Percentiles rank a stretch among this genome's conserved stretches.
These are phyloP conservation scores for Porogramme epimiltina DNA, from an alignment of 1,284 basidiomycete genomes.

Conservation along the genomic window DNA sequence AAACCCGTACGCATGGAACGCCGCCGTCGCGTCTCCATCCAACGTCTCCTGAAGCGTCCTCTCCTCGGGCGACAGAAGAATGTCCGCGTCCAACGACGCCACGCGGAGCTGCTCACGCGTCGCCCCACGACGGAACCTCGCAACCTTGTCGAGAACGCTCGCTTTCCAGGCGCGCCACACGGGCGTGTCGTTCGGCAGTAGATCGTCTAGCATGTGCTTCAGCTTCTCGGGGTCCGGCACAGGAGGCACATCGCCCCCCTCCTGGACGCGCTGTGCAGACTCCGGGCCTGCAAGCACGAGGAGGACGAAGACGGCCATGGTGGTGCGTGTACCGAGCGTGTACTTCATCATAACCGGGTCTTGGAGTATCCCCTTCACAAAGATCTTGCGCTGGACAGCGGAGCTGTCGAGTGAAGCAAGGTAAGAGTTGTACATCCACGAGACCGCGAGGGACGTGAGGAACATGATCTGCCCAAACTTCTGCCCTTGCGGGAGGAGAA, in stretches of 20 bases:
- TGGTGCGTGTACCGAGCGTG: conserved; percentile 13
- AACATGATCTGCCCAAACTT: conserved; percentile 21
- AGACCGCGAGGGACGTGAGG: conserved; percentile 17
- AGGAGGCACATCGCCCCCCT: neutral
- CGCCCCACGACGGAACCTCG: neutral
- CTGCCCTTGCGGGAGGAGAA: conserved; percentile 19
- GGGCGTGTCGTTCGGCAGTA: conserved; percentile 2
- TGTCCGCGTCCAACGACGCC: no score
- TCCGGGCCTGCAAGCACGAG: no score
- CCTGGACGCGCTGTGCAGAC: conserved; percentile 1
- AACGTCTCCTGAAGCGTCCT: no score
- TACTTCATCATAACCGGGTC: neutral
- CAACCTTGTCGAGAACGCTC: neutral
- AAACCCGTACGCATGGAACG: no score
- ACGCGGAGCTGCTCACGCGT: no score
- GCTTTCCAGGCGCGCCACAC: conserved; percentile 4
- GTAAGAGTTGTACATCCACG: conserved; percentile 19
- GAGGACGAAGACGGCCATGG: conserved; percentile 14
- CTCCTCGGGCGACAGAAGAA: no score
- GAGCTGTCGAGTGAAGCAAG: conserved; percentile 16
- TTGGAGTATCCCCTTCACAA: conserved; percentile 5
- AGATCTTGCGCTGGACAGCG: conserved; percentile 13
- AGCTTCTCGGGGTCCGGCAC: neutral
- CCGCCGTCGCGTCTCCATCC: no score
- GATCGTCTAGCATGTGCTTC: neutral